These are phyloP conservation scores for Corylus americana DNA, from an alignment of 306 rosid genomes.

Conservation along the genomic window DNA sequence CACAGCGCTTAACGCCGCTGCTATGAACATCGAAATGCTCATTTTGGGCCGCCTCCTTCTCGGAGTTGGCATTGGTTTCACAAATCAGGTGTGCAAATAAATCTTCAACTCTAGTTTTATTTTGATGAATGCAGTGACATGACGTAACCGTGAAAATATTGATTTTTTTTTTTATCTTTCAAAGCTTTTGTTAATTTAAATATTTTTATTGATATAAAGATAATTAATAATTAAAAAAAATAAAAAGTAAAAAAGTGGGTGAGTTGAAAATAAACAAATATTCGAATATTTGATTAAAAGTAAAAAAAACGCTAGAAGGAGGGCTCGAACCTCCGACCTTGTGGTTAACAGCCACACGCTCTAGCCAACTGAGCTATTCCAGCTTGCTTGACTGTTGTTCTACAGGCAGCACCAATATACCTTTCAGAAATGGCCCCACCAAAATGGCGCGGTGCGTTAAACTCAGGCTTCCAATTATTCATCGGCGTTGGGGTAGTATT, in stretches of 20 bases:
- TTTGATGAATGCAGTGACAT: too few relatives aligned
- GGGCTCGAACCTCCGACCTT: conserved; percentile 6
- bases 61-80: conserved; percentile 4
- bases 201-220: too few relatives aligned
- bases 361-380: conserved; percentile 9
- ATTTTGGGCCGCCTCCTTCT: conserved; percentile 3
- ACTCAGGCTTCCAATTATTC: background rate
- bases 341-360: conserved; percentile 11
- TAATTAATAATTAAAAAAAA: too few relatives aligned
- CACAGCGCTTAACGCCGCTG: background rate
- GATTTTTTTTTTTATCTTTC: too few relatives aligned
- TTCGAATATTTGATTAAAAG: too few relatives aligned
- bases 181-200: too few relatives aligned
- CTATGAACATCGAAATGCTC: background rate
- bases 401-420: too few relatives aligned
- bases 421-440: background rate
- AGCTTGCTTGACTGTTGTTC: too few relatives aligned
- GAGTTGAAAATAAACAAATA: too few relatives aligned
- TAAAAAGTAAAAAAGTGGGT: background rate
- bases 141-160: too few relatives aligned
- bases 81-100: background rate
- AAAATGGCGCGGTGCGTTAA: conserved; percentile 1
- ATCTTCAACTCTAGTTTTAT: too few relatives aligned
- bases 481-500: background rate
- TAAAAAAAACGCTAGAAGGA: background rate